Conservation (phyloP, 164 flowering plant species). For the Nelumbo lutea region DNA sequence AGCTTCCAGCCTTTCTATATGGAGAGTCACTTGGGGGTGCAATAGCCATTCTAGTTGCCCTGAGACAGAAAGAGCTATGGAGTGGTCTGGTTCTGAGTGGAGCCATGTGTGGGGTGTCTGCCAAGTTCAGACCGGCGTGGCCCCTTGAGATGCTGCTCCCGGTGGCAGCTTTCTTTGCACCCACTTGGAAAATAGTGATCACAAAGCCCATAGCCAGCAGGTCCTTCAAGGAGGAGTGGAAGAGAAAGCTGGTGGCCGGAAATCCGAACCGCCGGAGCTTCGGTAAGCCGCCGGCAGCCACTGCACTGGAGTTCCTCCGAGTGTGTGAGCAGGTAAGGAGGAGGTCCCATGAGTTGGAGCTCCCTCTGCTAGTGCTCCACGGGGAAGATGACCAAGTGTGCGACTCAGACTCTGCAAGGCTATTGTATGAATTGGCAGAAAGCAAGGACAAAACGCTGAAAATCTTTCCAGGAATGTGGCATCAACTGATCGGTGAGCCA, state of each 20-base stretch:
- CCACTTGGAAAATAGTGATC: constrained; percentile 86
- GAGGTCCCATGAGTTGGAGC: constrained; percentile 56
- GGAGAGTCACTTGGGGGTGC: constrained; percentile 97
- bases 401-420: constrained; percentile 81
- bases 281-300: constrained; percentile 71
- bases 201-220: constrained; percentile 70
- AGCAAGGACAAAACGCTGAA: constrained; percentile 70
- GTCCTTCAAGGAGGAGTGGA: constrained; percentile 92
- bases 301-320: constrained; percentile 73
- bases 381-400: constrained; percentile 76
- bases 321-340: constrained; percentile 67
- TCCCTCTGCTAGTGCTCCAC: constrained; percentile 70
- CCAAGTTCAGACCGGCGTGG: constrained; percentile 94
- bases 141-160: constrained; percentile 81
- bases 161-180: constrained; percentile 48
- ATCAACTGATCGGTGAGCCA: constrained; percentile 81
- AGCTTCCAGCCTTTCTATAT: constrained; percentile 73
- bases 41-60: constrained; percentile 65
- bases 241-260: constrained; percentile 58
- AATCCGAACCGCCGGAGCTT: constrained; percentile 49
- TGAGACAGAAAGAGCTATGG: constrained; percentile 46
- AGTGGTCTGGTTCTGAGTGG: constrained; percentile 80
- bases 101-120: constrained; percentile 93
- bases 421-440: constrained; percentile 50
- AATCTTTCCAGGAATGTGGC: constrained; percentile 84